These are phyloP conservation scores for Curvularia sp. DNA, from an alignment of 2,329 filamentous ascomycete species.

Conservation along the genomic window DNA sequence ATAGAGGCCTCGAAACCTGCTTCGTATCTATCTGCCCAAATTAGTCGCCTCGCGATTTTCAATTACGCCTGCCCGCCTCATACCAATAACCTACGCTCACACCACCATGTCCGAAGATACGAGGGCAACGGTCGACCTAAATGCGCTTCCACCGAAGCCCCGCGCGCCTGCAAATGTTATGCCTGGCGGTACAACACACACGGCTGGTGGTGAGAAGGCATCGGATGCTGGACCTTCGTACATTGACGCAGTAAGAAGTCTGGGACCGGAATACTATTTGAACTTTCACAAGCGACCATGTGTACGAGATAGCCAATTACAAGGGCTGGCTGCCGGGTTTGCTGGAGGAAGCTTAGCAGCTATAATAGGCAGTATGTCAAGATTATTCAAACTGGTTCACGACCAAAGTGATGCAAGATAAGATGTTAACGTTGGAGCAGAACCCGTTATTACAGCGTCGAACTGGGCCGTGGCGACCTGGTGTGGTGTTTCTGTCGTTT, in stretches of 20 bases:
- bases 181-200: conserved; percentile 65
- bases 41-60: background rate
- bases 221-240: conserved; percentile 50
- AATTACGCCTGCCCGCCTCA: background rate
- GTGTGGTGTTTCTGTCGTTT: conserved; percentile 70
- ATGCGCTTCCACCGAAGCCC: conserved; percentile 28
- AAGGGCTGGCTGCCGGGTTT: conserved; percentile 82
- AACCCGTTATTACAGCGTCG: conserved; percentile 69
- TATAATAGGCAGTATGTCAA: conserved; percentile 72
- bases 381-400: background rate
- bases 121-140: conserved; percentile 41
- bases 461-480: conserved; percentile 89
- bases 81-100: conserved; percentile 22
- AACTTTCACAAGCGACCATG: conserved; percentile 82
- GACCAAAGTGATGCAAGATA: background rate
- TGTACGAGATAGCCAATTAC: conserved; percentile 79
- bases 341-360: conserved; percentile 76
- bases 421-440: conserved; percentile 49
- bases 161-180: conserved; percentile 50
- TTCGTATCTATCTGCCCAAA: background rate
- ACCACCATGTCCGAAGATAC: conserved; percentile 57
- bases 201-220: conserved; percentile 61
- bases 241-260: conserved; percentile 69
- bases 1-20: background rate
- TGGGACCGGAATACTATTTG: conserved; percentile 73